phyloP scores from a whole-genome alignment of 2,329 filamentous ascomycete species.

The Pseudocercospora macadamiae region DNA sequence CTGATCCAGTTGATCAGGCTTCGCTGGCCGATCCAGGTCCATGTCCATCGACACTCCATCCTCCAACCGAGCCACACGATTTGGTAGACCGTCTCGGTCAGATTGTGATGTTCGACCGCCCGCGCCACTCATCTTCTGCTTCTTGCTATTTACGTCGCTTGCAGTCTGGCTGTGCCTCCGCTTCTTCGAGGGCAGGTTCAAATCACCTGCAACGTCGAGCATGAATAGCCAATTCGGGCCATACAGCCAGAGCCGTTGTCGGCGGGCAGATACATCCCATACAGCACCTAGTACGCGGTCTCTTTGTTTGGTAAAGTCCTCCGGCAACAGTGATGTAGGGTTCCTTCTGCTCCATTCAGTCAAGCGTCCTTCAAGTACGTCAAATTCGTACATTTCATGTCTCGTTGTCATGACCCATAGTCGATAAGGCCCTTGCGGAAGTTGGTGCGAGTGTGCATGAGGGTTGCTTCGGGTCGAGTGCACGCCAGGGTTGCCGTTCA shows the following conservation, averaged over 20 bases:
- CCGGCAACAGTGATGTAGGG: conserved; percentile 72
- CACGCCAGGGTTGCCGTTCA: conserved; percentile 52
- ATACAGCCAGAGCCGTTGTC: conserved; percentile 81
- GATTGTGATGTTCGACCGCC: conserved; percentile 55
- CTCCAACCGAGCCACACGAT: conserved; percentile 30
- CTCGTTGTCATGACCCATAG: conserved; percentile 65
- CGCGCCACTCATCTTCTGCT: conserved; percentile 53
- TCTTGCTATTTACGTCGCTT: conserved; percentile 34
- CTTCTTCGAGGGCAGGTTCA: conserved; percentile 41
- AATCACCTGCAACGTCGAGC: conserved; percentile 79
- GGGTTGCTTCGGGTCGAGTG: conserved; percentile 56
- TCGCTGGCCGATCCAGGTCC: conserved; percentile 41
- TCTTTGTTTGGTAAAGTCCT: conserved; percentile 71
- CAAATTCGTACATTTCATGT: conserved; percentile 75
- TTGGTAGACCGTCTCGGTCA: conserved; percentile 37
- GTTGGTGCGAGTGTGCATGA: conserved; percentile 59
- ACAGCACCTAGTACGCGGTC: conserved; percentile 82
- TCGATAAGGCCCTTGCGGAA: conserved; percentile 57
- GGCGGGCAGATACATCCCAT: conserved; percentile 67
- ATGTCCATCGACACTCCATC: conserved; percentile 35
- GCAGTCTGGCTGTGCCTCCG: conserved; percentile 32
- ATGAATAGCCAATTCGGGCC: conserved; percentile 86
- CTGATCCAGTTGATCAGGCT: conserved; percentile 45
- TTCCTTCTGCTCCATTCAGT: conserved; percentile 87
- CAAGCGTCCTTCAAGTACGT: conserved; percentile 74